Percentiles rank a stretch among this genome's conserved stretches.
phyloP scores from a whole-genome alignment of 2,329 filamentous ascomycete species.

The Trichoderma asperellum region DNA sequence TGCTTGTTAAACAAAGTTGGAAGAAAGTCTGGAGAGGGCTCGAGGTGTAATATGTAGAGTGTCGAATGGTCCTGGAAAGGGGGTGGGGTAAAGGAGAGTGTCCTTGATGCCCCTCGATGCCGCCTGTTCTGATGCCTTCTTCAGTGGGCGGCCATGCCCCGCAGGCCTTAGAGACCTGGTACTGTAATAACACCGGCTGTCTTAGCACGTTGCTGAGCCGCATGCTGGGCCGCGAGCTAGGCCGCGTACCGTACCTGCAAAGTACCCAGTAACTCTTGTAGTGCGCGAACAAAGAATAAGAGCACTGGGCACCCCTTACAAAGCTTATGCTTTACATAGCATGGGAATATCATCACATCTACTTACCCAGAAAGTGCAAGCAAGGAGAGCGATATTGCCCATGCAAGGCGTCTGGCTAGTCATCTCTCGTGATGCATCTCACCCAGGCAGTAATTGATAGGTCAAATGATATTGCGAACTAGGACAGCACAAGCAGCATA shows the following conservation, averaged over 20 bases:
- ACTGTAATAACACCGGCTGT: slow-evolving; percentile 15
- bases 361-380: not conserved
- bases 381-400: not conserved
- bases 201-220: not conserved
- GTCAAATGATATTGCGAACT: slow-evolving; percentile 13
- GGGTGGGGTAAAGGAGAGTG: slow-evolving; percentile 37
- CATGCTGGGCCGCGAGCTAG: not conserved
- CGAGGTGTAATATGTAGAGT: slow-evolving; percentile 37
- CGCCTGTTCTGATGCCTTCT: slow-evolving; percentile 18
- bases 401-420: slow-evolving; percentile 2
- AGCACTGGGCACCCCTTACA: not conserved
- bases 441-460: not conserved
- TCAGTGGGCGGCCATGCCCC: slow-evolving; percentile 21
- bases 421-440: not conserved
- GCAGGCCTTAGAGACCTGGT: slow-evolving; percentile 20
- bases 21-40: slow-evolving; percentile 19
- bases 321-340: not conserved
- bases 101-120: slow-evolving; percentile 44
- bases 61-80: slow-evolving; percentile 38
- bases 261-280: slow-evolving; percentile 4
- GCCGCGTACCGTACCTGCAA: not conserved
- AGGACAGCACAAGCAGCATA: not conserved
- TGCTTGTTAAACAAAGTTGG: slow-evolving; percentile 1
- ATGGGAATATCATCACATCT: not conserved
- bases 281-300: not conserved